phyloP scores from a whole-genome alignment of 2,329 filamentous ascomycete species.

The Hypoxylon sp. region DNA sequence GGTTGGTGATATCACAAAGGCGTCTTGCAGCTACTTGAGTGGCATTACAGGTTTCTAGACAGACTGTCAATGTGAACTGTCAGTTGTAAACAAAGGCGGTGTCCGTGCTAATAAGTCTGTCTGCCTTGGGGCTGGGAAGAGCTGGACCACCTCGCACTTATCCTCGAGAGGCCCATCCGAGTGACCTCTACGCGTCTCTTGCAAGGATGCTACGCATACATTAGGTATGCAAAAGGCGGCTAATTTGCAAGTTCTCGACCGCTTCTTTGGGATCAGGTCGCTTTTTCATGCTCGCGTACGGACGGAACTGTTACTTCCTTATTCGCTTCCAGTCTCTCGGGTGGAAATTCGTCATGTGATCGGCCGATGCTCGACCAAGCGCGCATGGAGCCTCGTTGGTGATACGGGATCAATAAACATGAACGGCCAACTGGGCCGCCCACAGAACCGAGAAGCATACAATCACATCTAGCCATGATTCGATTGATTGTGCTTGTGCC shows the following conservation, averaged over 20 bases:
- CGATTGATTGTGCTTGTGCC: slow-evolving; percentile 16
- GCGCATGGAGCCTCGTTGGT: slow-evolving; percentile 1
- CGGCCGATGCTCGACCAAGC: slow-evolving; percentile 5
- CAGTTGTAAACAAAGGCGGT: slow-evolving; percentile 9
- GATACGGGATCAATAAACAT: slow-evolving; percentile 2
- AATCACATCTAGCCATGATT: slow-evolving; percentile 5
- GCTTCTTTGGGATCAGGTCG: neutral
- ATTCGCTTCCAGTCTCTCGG: slow-evolving; percentile 13
- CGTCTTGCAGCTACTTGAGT: slow-evolving; percentile 24
- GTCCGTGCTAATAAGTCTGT: slow-evolving; percentile 15
- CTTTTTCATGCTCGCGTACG: neutral
- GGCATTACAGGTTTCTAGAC: slow-evolving; percentile 18
- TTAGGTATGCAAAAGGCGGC: slow-evolving; percentile 18
- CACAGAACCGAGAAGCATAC: slow-evolving; percentile 6
- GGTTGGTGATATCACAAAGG: slow-evolving; percentile 40
- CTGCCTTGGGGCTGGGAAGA: slow-evolving; percentile 11
- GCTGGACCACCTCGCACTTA: slow-evolving; percentile 13
- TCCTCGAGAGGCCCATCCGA: slow-evolving; percentile 7
- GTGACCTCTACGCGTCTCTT: slow-evolving; percentile 16
- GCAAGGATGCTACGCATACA: slow-evolving; percentile 14
- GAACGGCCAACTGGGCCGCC: neutral
- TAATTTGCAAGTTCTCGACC: slow-evolving; percentile 7
- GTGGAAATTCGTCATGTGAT: slow-evolving; percentile 23
- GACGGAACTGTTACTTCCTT: neutral
- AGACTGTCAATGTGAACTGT: slow-evolving; percentile 22